A percentile compares a stretch with the other conserved stretches of the same genome.
phyloP scores from a whole-genome alignment of 331 rosid species.

The Telfairia occidentalis region DNA sequence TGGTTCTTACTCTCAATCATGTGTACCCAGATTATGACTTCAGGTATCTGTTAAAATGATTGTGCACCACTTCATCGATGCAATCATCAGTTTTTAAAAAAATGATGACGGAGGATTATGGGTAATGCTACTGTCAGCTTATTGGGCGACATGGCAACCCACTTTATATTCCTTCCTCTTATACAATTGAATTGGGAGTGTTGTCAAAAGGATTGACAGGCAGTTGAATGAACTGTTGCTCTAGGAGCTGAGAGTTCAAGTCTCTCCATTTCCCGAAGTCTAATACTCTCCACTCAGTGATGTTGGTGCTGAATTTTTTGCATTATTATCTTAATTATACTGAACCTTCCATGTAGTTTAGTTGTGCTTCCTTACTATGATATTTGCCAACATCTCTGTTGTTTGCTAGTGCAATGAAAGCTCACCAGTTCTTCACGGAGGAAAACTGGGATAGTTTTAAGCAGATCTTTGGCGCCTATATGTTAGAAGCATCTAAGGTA shows the following conservation, averaged over 20 bases:
- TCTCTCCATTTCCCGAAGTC: slow-evolving; percentile 97
- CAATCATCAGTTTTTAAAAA: not conserved
- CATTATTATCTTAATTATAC: not conserved
- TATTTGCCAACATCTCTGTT: slow-evolving; percentile 28
- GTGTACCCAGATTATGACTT: slow-evolving; percentile 92
- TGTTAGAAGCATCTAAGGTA: slow-evolving; percentile 97
- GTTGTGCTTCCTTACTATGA: slow-evolving; percentile 22
- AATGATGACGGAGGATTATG: slow-evolving; percentile 60
- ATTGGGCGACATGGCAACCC: slow-evolving; percentile 97
- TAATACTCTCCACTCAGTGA: slow-evolving; percentile 19
- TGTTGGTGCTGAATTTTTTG: slow-evolving; percentile 3
- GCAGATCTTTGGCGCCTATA: slow-evolving; percentile 69
- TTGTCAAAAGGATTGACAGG: slow-evolving; percentile 99
- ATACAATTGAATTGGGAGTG: slow-evolving; percentile 63
- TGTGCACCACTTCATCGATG: slow-evolving; percentile 22
- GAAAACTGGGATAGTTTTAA: slow-evolving; percentile 89
- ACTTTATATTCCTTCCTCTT: slow-evolving; percentile 55
- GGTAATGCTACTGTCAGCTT: slow-evolving; percentile 99
- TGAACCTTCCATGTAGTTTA: slow-evolving; percentile 11
- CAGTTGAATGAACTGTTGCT: slow-evolving; percentile 85
- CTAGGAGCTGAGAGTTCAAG: slow-evolving; percentile 99
- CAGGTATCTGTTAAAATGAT: slow-evolving; percentile 48
- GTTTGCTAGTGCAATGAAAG: slow-evolving; percentile 82
- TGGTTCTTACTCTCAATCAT: slow-evolving; percentile 81
- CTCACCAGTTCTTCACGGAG: slow-evolving; percentile 93